A percentile compares a stretch with the other conserved stretches of the same genome.
Conservation (phyloP, 768 basidiomycete species). For the Clathrus columnatus region DNA sequence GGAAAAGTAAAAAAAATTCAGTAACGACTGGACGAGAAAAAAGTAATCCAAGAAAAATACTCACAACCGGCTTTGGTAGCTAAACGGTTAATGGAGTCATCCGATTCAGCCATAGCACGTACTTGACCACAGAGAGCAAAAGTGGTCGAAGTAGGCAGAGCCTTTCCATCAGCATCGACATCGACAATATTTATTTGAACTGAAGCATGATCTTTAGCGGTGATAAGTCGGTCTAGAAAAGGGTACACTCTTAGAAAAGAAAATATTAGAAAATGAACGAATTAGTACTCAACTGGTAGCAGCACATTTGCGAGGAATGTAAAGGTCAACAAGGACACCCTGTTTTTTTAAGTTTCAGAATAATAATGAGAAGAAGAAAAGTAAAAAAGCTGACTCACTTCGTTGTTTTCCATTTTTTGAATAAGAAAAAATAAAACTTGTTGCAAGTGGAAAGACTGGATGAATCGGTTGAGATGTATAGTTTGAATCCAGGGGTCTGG, state of each 20-base stretch:
- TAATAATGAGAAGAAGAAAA: neutral
- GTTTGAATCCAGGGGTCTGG: slow-evolving; percentile 4
- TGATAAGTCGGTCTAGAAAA: slow-evolving; percentile 85
- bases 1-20: slow-evolving; percentile 9
- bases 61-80: slow-evolving; percentile 91
- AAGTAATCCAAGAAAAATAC: slow-evolving; percentile 27
- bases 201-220: slow-evolving; percentile 97
- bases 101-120: slow-evolving; percentile 90
- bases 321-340: slow-evolving; percentile 99
- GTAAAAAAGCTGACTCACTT: neutral
- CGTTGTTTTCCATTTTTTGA: slow-evolving; percentile 9
- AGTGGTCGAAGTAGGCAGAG: slow-evolving; percentile 70
- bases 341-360: slow-evolving; percentile 21
- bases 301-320: slow-evolving; percentile 99
- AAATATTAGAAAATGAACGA: neutral
- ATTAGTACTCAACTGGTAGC: slow-evolving; percentile 71
- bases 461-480: slow-evolving; percentile 1
- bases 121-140: slow-evolving; percentile 95
- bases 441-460: neutral
- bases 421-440: too few relatives aligned
- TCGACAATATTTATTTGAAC: slow-evolving; percentile 94
- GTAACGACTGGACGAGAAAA: neutral
- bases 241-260: neutral
- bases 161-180: slow-evolving; percentile 84
- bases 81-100: slow-evolving; percentile 93